A percentile compares a stretch with the other conserved stretches of the same genome.
These are phyloP conservation scores for Acanthamoeba triangularis DNA, from an alignment of 208 protist genomes.

Conservation along the genomic window DNA sequence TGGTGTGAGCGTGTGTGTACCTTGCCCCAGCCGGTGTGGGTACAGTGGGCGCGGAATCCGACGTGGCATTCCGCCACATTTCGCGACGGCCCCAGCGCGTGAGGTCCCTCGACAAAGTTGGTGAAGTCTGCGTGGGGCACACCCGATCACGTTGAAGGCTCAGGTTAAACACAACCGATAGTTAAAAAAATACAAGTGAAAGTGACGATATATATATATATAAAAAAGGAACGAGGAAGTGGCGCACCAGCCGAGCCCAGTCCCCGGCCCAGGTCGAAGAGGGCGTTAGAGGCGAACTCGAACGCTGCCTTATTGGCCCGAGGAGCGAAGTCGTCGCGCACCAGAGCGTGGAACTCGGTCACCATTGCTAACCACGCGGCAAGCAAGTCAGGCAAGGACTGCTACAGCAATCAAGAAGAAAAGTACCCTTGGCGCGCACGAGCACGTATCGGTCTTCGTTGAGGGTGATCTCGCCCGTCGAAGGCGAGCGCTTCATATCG, in stretches of 20 bases:
- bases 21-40: constrained; percentile 61
- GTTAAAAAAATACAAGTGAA: too few relatives aligned
- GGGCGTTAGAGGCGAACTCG: constrained; percentile 35
- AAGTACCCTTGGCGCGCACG: background rate
- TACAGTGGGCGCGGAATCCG: constrained; percentile 6
- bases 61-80: constrained; percentile 22
- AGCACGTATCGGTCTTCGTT: constrained; percentile 4
- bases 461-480: background rate
- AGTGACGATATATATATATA: too few relatives aligned
- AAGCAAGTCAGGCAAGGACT: background rate
- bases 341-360: background rate
- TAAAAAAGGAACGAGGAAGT: too few relatives aligned
- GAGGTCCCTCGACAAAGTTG: constrained; percentile 23
- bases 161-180: too few relatives aligned
- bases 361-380: background rate
- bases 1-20: background rate
- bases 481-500: background rate
- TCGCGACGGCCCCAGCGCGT: background rate
- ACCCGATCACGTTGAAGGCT: too few relatives aligned
- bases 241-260: constrained; percentile 27
- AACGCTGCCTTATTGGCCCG: background rate
- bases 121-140: background rate
- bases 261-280: constrained; percentile 33
- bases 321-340: constrained; percentile 5
- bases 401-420: background rate